A percentile compares a stretch with the other conserved stretches of the same genome.
Conservation (phyloP, 1,284 basidiomycete genomes). For the Cutaneotrichosporon cyanovorans region DNA sequence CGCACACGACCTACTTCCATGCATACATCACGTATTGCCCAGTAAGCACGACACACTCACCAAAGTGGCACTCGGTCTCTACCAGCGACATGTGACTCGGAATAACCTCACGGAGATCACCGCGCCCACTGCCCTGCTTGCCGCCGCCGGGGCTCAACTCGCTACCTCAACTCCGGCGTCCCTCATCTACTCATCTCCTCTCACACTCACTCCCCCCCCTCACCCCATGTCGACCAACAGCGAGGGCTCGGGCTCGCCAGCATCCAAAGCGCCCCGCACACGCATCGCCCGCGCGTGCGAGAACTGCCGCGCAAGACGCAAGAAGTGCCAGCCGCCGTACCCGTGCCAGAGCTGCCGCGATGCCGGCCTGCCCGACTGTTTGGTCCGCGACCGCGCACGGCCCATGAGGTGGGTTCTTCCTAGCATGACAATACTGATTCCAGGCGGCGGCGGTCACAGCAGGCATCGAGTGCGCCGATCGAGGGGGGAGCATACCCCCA, state of each 20-base stretch:
- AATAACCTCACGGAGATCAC: no score
- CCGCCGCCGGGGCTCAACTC: no score
- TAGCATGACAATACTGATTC: not conserved
- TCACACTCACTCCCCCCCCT: not conserved
- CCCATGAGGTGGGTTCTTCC: slow-evolving; percentile 4
- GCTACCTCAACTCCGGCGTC: no score
- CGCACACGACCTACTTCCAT: no score
- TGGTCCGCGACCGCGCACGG: slow-evolving; percentile 9
- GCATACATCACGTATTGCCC: no score
- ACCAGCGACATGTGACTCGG: no score
- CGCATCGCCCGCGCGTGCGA: slow-evolving; percentile 13
- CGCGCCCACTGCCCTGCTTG: no score
- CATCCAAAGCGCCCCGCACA: slow-evolving; percentile 4
- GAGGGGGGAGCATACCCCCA: slow-evolving; percentile 16
- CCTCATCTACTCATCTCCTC: no score
- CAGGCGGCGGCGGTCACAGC: slow-evolving; percentile 13
- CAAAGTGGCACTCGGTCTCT: no score
- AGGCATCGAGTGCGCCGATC: slow-evolving; percentile 7
- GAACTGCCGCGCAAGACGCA: slow-evolving; percentile 12
- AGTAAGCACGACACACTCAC: no score
- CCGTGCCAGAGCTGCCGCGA: slow-evolving; percentile 13
- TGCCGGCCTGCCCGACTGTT: slow-evolving; percentile 10
- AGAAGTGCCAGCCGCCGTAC: slow-evolving; percentile 14
- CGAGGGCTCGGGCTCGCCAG: not conserved
- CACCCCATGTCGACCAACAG: not conserved